Percentiles rank a stretch among this genome's conserved stretches.
Evolutionary conservation across 2,329 filamentous ascomycete genomes (phyloP).

Genomic region (Claviceps sorghi): DNA sequence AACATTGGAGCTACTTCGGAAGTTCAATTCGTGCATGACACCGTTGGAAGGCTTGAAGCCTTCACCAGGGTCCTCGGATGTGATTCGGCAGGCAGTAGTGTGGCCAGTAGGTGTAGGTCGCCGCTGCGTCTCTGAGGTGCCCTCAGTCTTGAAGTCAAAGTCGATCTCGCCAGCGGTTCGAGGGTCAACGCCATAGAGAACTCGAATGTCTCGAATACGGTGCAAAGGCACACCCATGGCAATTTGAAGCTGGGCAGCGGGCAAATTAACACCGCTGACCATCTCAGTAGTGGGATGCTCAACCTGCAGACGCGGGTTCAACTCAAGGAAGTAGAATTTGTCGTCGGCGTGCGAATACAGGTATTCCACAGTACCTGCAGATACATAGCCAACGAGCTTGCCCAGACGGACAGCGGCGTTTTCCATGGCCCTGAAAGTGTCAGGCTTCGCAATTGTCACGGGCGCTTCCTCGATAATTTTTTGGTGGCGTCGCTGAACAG

Average conservation of each 20-base stretch:
- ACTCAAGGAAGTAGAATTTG: conserved; percentile 98
- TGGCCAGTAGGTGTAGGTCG: conserved; percentile 89
- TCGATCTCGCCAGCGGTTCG: conserved; percentile 78
- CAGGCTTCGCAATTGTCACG: conserved; percentile 81
- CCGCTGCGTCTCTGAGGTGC: conserved; percentile 71
- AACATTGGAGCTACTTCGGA: conserved; percentile 95
- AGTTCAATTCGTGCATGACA: conserved; percentile 98
- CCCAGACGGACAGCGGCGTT: conserved; percentile 88
- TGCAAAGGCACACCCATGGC: conserved; percentile 97
- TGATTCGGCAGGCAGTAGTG: conserved; percentile 97
- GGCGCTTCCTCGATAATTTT: conserved; percentile 99
- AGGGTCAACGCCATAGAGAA: conserved; percentile 91
- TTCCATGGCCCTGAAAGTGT: conserved; percentile 93
- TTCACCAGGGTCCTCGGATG: conserved; percentile 95
- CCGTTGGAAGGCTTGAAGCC: conserved; percentile 99
- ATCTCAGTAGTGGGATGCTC: conserved; percentile 99
- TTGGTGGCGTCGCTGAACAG: conserved; percentile 93
- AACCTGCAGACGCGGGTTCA: conserved; percentile 98
- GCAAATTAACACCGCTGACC: conserved; percentile 95
- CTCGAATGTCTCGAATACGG: conserved; percentile 86
- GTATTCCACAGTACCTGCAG: conserved; percentile 96
- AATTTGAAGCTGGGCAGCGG: conserved; percentile 93
- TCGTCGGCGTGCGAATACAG: conserved; percentile 95
- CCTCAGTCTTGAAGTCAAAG: conserved; percentile 85
- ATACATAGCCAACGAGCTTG: conserved; percentile 92